Base-by-base conservation (phyloP, 306 rosid genomes). In the Vigna mungo region DNA sequence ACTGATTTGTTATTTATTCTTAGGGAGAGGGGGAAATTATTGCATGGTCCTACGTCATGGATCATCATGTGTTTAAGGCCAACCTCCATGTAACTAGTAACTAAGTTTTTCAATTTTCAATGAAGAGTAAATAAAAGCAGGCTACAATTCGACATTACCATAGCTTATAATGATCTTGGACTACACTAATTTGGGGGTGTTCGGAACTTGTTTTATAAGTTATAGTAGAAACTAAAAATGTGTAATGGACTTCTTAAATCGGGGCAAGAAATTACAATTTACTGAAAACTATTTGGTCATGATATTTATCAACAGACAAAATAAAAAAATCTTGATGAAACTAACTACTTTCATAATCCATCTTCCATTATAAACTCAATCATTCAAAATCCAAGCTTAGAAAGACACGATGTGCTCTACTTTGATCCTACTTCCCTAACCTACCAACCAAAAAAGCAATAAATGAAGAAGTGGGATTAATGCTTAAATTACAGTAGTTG, bases 401-500 rank as follows among this genome's bases (percentile, higher is more conserved):
- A 46, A 32, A 60, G 36, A 18, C 61, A n/a, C 17, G 7, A 73
- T 58, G 11, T 44, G 18, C 25, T 46, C 47, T 60, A 62, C 30
- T 32, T 47, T 41, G 41, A 34, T 75, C 49, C 14, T 25, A 47
- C 71, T 30, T 47, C 21, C 63, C 66, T 5, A 30, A 64, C 23
- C 49, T 55, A 8, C 46, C 46, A 8, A 63, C 80, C 68, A 76
- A 51, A 47, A 76, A 51, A 47, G 30, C 51, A 32, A 62, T 30
- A 70, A 56, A 59, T 4, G 64, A 71, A 69, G 60, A 77, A 43
- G 10, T 9, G 2, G 37, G 65, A 44, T 44, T 37, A n/a, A 21
- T 65, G 73, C 63, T 16, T 16, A n/a, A 44, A 16, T n/a, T 48
- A 27, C 2, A 43, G 39, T 15, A 58, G 9, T 25, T 11, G 41